Percentiles rank a stretch among this genome's conserved stretches.
Conservation (phyloP, 1,284 basidiomycete species). For the Leccinum pachyderme region DNA sequence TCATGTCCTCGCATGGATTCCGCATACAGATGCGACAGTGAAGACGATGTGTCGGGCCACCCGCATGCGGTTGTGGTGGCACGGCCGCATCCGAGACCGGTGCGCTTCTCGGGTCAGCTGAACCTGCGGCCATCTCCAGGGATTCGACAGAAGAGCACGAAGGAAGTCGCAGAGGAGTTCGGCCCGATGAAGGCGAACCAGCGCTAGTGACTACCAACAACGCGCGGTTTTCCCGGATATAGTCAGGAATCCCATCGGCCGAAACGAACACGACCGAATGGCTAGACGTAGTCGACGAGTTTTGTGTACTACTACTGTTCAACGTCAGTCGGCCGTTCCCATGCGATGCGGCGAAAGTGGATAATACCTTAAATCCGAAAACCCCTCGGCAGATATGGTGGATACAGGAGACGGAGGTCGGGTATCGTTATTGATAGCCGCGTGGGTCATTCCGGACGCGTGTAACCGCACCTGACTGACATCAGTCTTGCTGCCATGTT, state of each 20-base stretch:
- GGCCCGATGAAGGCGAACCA: constrained; percentile 23
- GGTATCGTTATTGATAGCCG: constrained; percentile 3
- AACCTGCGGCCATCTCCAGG: neutral
- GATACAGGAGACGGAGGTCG: constrained; percentile 12
- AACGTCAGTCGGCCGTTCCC: constrained; percentile 1
- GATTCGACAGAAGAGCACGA: constrained; percentile 21
- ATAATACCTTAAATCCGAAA: constrained; percentile 20
- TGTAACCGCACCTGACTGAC: constrained; percentile 1
- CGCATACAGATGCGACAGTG: constrained; percentile 46
- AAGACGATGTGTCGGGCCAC: constrained; percentile 20
- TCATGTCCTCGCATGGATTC: constrained; percentile 45
- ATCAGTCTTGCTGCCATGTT: constrained; percentile 24
- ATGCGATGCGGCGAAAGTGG: neutral
- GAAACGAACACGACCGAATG: constrained; percentile 31
- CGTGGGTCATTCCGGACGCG: constrained; percentile 1
- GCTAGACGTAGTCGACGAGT: constrained; percentile 14
- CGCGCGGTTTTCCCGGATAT: constrained; percentile 32
- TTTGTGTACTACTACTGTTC: constrained; percentile 12
- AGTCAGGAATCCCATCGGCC: constrained; percentile 32
- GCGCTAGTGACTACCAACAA: constrained; percentile 32
- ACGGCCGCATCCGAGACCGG: neutral
- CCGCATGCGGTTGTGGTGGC: neutral
- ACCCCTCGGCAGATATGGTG: constrained; percentile 10
- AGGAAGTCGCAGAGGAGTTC: constrained; percentile 18
- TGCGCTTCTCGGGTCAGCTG: neutral